These are phyloP conservation scores for Penicillium sp. DNA, from an alignment of 2,329 filamentous ascomycete genomes.

Conservation along the genomic window DNA sequence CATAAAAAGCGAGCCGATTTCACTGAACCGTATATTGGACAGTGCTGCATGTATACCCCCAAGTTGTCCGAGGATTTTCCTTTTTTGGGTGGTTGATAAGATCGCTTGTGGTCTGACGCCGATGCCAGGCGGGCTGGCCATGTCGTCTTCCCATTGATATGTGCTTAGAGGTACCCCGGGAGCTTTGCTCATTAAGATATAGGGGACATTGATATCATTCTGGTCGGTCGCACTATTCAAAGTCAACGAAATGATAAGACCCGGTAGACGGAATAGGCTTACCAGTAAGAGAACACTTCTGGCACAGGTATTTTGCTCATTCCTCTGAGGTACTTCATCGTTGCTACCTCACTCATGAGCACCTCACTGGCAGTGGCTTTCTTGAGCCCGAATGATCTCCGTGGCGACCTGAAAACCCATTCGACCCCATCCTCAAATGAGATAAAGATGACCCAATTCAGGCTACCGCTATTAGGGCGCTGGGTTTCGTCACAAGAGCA, in stretches of 20 bases:
- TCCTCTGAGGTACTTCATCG: not conserved
- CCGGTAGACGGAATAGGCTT: not conserved
- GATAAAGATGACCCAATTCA: not conserved
- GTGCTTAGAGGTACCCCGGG: not conserved
- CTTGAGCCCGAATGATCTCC: not conserved
- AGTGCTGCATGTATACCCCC: not conserved
- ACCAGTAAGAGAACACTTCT: not conserved
- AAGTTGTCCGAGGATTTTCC: not conserved
- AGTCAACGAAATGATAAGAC: not conserved
- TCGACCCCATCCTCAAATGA: not conserved
- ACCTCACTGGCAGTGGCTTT: not conserved
- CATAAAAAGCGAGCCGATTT: not conserved
- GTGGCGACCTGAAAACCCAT: not conserved
- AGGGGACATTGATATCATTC: not conserved
- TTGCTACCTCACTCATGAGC: not conserved
- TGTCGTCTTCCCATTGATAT: too few relatives aligned
- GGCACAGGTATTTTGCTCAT: not conserved
- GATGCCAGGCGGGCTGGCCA: too few relatives aligned
- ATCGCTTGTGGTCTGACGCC: not conserved
- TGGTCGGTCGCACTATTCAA: not conserved
- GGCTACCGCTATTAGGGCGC: not conserved
- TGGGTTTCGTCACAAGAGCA: not conserved
- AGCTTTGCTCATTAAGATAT: not conserved
- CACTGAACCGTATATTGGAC: not conserved
- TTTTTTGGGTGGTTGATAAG: not conserved